These are phyloP conservation scores for Deinandra increscens DNA, from an alignment of 129 eudicot genomes.

Conservation along the genomic window DNA sequence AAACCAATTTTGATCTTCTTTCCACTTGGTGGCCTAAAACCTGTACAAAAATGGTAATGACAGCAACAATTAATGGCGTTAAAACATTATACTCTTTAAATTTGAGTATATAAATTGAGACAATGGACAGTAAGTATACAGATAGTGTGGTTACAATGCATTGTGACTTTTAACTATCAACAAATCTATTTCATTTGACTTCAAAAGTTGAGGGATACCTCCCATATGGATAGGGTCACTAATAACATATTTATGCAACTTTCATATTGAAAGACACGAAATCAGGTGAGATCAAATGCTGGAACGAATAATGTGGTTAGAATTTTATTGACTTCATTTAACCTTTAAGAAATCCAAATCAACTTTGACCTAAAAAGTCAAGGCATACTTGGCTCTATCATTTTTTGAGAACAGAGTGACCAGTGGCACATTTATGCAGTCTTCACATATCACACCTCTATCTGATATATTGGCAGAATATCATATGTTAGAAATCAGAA, in stretches of 20 bases:
- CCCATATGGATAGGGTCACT: not conserved
- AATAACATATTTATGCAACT: not conserved
- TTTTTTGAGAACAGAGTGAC: not conserved
- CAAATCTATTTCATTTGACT: no score
- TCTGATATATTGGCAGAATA: not conserved
- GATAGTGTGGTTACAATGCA: no score
- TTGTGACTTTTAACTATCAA: no score
- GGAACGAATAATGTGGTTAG: not conserved
- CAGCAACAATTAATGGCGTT: not conserved
- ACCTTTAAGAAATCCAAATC: not conserved
- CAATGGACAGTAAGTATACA: no score
- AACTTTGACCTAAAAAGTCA: constrained; percentile 24
- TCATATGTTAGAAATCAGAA: not conserved
- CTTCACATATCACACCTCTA: not conserved
- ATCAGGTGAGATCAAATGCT: not conserved
- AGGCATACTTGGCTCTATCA: constrained; percentile 6
- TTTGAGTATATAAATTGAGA: not conserved
- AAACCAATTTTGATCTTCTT: constrained; percentile 31
- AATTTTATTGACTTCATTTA: not conserved
- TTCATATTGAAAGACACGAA: not conserved
- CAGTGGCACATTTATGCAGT: not conserved
- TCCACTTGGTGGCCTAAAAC: constrained; percentile 41
- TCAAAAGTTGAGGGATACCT: not conserved
- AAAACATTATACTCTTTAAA: constrained; percentile 9
- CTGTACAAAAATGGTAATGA: constrained; percentile 33